Conservation (phyloP, 1,139 yeast species). For the Suhomyces chickasaworum region DNA sequence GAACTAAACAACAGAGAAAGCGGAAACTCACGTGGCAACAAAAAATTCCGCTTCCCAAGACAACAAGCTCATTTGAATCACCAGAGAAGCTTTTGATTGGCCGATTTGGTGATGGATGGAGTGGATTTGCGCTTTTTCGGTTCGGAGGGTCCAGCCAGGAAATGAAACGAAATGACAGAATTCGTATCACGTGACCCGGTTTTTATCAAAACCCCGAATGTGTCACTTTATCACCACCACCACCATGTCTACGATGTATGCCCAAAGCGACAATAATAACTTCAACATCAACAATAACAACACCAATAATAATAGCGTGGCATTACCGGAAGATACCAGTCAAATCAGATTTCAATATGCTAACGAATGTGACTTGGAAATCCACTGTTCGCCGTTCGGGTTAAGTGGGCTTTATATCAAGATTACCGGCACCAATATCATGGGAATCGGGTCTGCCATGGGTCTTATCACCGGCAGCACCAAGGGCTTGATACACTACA, state of each 20-base stretch:
- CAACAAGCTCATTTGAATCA: too few species aligned
- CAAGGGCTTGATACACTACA: slow-evolving; percentile 53
- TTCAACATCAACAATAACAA: slow-evolving; percentile 1
- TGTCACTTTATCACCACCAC: not conserved
- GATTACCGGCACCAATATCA: slow-evolving; percentile 52
- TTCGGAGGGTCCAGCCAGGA: not conserved
- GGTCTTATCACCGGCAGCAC: slow-evolving; percentile 58
- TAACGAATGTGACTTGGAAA: slow-evolving; percentile 55
- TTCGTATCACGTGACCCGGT: not conserved
- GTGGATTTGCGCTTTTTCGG: not conserved
- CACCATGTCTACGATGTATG: not conserved
- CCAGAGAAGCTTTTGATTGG: too few species aligned
- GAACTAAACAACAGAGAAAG: too few species aligned
- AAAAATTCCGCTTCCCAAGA: too few species aligned
- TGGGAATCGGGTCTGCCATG: slow-evolving; percentile 63
- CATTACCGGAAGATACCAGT: slow-evolving; percentile 11
- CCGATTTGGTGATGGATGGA: too few species aligned
- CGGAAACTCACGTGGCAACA: not conserved
- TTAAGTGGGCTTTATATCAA: slow-evolving; percentile 55
- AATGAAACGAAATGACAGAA: not conserved
- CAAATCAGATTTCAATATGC: slow-evolving; percentile 48
- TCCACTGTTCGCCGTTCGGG: slow-evolving; percentile 64
- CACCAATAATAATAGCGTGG: not conserved
- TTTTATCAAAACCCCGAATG: not conserved
- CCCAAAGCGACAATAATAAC: not conserved